These are phyloP conservation scores for Amylostereum areolatum DNA, from an alignment of 1,284 basidiomycete species.

Conservation along the genomic window DNA sequence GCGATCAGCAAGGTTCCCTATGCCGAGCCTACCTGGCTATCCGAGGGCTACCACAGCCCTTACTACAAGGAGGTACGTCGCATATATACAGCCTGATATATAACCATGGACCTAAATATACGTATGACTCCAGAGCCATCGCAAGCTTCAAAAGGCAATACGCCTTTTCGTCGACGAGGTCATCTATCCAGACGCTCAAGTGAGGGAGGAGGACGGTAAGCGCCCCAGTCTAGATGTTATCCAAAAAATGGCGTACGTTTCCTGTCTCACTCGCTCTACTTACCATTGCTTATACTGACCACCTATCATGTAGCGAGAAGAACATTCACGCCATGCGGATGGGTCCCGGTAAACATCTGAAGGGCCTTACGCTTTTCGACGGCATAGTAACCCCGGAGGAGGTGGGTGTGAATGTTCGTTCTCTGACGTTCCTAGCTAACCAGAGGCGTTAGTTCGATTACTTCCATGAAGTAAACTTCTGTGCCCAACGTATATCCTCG, in stretches of 20 bases:
- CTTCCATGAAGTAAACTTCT: slow-evolving; percentile 63
- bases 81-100: background rate
- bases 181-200: slow-evolving; percentile 50
- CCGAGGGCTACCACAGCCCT: slow-evolving; percentile 59
- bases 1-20: slow-evolving; percentile 71
- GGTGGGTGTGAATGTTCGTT: slow-evolving; percentile 10
- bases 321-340: slow-evolving; percentile 87
- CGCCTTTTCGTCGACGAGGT: slow-evolving; percentile 47
- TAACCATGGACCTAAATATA: background rate
- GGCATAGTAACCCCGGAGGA: slow-evolving; percentile 85
- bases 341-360: slow-evolving; percentile 80
- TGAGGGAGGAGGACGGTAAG: slow-evolving; percentile 76
- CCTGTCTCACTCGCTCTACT: background rate
- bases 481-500: background rate
- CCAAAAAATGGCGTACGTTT: slow-evolving; percentile 62
- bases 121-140: slow-evolving; percentile 33
- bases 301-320: slow-evolving; percentile 35
- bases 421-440: background rate
- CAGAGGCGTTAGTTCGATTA: slow-evolving; percentile 54
- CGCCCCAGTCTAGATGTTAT: slow-evolving; percentile 57
- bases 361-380: slow-evolving; percentile 76
- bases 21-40: slow-evolving; percentile 78
- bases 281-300: background rate
- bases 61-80: slow-evolving; percentile 64
- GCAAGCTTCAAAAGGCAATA: slow-evolving; percentile 40